phyloP scores from a whole-genome alignment of 176 grass and related monocot genomes.

The Carex pumila region DNA sequence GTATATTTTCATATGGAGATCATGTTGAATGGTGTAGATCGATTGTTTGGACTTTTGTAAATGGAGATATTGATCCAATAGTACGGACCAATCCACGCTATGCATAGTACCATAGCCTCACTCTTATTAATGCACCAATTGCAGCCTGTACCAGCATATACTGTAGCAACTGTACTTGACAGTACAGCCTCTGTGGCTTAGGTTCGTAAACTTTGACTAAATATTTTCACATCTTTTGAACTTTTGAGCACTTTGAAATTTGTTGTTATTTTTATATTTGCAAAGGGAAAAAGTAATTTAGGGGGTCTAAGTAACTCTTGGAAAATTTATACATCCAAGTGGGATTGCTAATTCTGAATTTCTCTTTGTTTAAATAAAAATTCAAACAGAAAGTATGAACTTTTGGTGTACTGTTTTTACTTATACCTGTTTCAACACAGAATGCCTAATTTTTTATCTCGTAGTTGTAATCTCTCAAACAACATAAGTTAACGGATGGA shows the following conservation, averaged over 20 bases:
- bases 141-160: background rate
- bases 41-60: too few species aligned
- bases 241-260: background rate
- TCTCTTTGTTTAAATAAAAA: background rate
- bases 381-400: background rate
- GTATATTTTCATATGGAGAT: too few species aligned
- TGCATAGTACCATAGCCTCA: too few species aligned
- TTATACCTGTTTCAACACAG: background rate
- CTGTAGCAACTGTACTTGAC: too few species aligned
- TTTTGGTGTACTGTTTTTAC: background rate
- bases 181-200: too few species aligned
- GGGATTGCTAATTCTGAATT: background rate
- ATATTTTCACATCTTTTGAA: background rate
- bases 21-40: too few species aligned
- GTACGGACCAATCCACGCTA: too few species aligned
- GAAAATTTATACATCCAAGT: background rate
- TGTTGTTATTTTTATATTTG: background rate
- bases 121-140: background rate
- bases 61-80: too few species aligned
- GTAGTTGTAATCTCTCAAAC: background rate
- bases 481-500: background rate
- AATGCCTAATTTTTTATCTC: background rate
- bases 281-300: background rate
- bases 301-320: background rate
- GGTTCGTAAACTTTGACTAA: background rate